Evolutionary conservation across 2,329 filamentous ascomycete genomes (phyloP).

Genomic region (Hymenoscyphus repandus): DNA sequence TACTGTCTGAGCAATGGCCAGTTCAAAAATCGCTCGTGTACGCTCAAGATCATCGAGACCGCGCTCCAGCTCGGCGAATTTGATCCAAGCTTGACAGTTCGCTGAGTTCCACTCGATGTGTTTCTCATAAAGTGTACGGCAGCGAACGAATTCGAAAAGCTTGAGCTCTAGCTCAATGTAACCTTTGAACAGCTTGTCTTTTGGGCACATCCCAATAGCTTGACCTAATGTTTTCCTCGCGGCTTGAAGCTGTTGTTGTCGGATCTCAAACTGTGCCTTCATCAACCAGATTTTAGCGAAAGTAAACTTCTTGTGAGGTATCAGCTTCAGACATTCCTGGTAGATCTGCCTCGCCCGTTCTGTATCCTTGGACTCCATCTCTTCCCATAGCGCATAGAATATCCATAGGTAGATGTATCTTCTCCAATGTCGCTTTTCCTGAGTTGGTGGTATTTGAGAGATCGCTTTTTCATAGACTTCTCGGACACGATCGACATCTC

Average conservation of each 20-base stretch:
- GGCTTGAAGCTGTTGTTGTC: constrained; percentile 72
- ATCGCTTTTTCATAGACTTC: constrained; percentile 96
- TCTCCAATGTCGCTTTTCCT: constrained; percentile 96
- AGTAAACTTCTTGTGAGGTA: constrained; percentile 95
- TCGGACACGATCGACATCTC: constrained; percentile 75
- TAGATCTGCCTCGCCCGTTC: constrained; percentile 85
- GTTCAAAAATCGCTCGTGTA: constrained; percentile 83
- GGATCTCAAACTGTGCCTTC: constrained; percentile 88
- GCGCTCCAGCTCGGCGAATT: constrained; percentile 88
- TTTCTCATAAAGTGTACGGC: constrained; percentile 88
- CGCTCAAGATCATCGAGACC: constrained; percentile 87
- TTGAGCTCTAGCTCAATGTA: constrained; percentile 92
- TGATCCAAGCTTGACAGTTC: constrained; percentile 93
- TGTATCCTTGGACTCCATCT: constrained; percentile 74
- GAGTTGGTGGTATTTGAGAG: constrained; percentile 87
- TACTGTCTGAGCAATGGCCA: constrained; percentile 74
- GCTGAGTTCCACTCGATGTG: constrained; percentile 87
- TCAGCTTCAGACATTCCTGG: constrained; percentile 75
- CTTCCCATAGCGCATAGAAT: constrained; percentile 95
- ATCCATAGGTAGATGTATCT: constrained; percentile 97
- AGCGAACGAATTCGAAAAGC: constrained; percentile 89
- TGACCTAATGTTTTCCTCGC: constrained; percentile 87
- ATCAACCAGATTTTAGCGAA: constrained; percentile 96
- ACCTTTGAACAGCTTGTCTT: constrained; percentile 89
- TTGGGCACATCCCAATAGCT: constrained; percentile 90